Evolutionary conservation across 257 asterid species (phyloP).

Genomic region (Nemophila menziesii): DNA sequence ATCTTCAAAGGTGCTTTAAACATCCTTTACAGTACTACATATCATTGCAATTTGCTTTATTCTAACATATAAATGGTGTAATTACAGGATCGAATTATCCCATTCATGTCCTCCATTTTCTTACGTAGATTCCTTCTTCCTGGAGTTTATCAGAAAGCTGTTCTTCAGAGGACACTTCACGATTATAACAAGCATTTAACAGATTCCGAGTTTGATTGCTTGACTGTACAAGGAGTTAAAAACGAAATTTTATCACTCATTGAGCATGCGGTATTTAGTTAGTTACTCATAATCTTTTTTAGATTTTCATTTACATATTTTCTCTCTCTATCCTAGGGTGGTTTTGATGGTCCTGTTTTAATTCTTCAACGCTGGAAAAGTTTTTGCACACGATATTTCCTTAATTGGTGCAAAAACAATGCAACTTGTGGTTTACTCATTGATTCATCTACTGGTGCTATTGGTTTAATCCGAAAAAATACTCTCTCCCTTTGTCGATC

Average conservation of each 20-base stretch:
- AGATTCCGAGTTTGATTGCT: slow-evolving; percentile 65
- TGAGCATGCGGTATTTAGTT: slow-evolving; percentile 56
- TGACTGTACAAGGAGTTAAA: slow-evolving; percentile 73
- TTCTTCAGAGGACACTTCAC: slow-evolving; percentile 65
- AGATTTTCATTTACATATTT: slow-evolving; percentile 1
- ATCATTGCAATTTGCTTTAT: background rate
- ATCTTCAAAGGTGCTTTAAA: slow-evolving; percentile 52
- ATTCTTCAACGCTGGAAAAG: slow-evolving; percentile 61
- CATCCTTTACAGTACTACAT: background rate
- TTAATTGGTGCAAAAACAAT: slow-evolving; percentile 66
- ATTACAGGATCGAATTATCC: slow-evolving; percentile 73
- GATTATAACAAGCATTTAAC: slow-evolving; percentile 60
- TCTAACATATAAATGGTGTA: background rate
- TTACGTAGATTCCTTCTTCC: slow-evolving; percentile 79
- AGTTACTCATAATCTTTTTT: background rate
- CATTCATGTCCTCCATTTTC: slow-evolving; percentile 70
- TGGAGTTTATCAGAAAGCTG: slow-evolving; percentile 56
- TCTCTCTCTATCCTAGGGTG: slow-evolving; percentile 33
- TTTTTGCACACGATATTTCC: slow-evolving; percentile 47
- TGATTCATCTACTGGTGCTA: slow-evolving; percentile 63
- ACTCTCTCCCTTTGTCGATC: slow-evolving; percentile 65
- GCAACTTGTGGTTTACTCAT: slow-evolving; percentile 65
- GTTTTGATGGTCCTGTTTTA: slow-evolving; percentile 52
- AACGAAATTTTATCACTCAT: slow-evolving; percentile 62
- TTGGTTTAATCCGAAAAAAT: slow-evolving; percentile 67